Evolutionary conservation across 345 rosid species (phyloP).

Genomic region (Turnera subulata): DNA sequence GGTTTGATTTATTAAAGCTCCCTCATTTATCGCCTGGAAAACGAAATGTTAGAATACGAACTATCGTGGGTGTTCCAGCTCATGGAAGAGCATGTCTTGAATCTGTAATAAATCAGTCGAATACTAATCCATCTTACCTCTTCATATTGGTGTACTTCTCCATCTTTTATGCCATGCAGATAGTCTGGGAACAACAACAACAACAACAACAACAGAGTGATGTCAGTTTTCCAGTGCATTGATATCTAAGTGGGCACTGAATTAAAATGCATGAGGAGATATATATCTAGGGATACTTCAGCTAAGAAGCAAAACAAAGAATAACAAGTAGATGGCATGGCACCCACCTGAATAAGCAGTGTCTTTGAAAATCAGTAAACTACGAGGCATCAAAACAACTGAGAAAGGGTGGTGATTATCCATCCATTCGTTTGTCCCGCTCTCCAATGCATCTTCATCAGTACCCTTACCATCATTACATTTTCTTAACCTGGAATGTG

Average conservation of each 20-base stretch:
- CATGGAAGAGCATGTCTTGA: slow-evolving; percentile 1
- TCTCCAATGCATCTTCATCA: slow-evolving; percentile 16
- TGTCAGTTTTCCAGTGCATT: neutral
- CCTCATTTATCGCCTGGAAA: slow-evolving; percentile 50
- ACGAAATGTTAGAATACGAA: neutral
- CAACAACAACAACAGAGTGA: too few species aligned
- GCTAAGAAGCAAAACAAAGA: too few species aligned
- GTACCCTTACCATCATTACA: slow-evolving; percentile 16
- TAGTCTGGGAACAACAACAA: slow-evolving; percentile 46
- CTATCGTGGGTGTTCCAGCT: neutral
- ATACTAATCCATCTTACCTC: slow-evolving; percentile 36
- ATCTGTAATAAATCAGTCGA: neutral
- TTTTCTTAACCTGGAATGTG: slow-evolving; percentile 55
- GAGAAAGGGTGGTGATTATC: slow-evolving; percentile 51
- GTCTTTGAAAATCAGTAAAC: slow-evolving; percentile 86
- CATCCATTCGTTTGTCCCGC: slow-evolving; percentile 21
- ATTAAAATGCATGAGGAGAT: too few species aligned
- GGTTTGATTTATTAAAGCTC: slow-evolving; percentile 22
- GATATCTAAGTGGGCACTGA: too few species aligned
- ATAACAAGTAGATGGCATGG: too few species aligned
- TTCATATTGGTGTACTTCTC: slow-evolving; percentile 37
- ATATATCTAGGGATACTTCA: neutral
- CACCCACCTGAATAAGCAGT: slow-evolving; percentile 56
- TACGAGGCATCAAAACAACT: slow-evolving; percentile 66
- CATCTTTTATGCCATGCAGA: slow-evolving; percentile 72